Evolutionary conservation across 208 protist species (phyloP).

Genomic region (Novymonas esmeraldas): DNA sequence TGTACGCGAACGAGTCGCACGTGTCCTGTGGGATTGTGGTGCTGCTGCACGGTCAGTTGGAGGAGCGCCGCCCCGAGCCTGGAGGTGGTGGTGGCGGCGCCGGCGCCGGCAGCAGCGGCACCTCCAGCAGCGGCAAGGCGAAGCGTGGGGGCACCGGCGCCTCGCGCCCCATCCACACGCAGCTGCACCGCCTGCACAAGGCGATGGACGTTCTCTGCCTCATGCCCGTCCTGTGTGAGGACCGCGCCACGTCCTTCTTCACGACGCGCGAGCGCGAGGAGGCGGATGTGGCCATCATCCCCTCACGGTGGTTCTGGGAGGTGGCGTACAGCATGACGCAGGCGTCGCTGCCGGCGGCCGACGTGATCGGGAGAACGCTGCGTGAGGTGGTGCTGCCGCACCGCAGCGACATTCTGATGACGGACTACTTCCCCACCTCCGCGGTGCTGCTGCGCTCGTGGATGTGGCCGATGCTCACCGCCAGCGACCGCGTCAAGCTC

Average conservation of each 20-base stretch:
- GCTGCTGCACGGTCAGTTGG: conserved; percentile 78
- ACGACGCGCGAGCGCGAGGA: conserved; percentile 41
- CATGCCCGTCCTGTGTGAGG: conserved; percentile 79
- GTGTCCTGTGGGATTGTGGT: conserved; percentile 80
- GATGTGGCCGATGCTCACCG: conserved; percentile 78
- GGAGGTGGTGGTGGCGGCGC: too few species aligned
- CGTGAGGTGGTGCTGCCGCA: conserved; percentile 56
- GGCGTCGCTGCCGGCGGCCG: conserved; percentile 29
- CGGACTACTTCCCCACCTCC: conserved; percentile 73
- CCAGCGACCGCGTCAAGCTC: conserved; percentile 80
- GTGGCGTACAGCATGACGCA: conserved; percentile 54
- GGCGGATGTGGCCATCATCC: conserved; percentile 78
- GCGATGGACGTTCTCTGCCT: conserved; percentile 70
- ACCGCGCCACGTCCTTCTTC: conserved; percentile 56
- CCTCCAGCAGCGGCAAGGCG: too few species aligned
- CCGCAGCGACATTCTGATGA: conserved; percentile 61
- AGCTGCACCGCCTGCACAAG: conserved; percentile 36
- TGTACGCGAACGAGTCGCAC: conserved; percentile 83
- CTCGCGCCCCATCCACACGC: conserved; percentile 40
- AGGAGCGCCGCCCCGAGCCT: conserved; percentile 35
- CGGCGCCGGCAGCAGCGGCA: too few species aligned
- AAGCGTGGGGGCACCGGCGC: background rate
- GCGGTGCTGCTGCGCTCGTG: conserved; percentile 83
- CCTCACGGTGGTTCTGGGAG: conserved; percentile 85
- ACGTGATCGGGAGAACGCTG: conserved; percentile 55